A percentile compares a stretch with the other conserved stretches of the same genome.
Conservation (phyloP, 495 filamentous ascomycete species). For the Pseudoneurospora amorphoporcata region DNA sequence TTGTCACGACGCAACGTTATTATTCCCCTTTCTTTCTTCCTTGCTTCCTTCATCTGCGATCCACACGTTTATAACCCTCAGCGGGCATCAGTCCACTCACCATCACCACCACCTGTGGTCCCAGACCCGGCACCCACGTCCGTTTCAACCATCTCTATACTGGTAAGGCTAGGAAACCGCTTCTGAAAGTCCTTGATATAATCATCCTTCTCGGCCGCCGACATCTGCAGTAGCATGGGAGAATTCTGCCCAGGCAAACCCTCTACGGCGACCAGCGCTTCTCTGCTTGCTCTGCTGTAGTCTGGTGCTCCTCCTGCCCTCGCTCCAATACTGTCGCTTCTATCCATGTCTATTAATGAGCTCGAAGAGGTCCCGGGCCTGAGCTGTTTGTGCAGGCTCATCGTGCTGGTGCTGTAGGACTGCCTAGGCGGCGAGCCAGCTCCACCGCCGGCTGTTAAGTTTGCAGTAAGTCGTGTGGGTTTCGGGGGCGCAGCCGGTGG, state of each 20-base stretch:
- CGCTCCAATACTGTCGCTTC: conserved; percentile 1
- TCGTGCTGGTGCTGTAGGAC: neutral
- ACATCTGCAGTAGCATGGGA: conserved; percentile 35
- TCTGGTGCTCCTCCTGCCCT: conserved; percentile 10
- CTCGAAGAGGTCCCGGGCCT: conserved; percentile 4
- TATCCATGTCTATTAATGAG: neutral
- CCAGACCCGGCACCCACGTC: conserved; percentile 27
- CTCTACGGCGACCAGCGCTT: conserved; percentile 30
- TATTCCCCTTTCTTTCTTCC: neutral
- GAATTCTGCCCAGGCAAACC: conserved; percentile 24
- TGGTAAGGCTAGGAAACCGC: conserved; percentile 68
- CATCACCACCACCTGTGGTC: neutral
- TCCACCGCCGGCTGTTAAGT: conserved; percentile 25
- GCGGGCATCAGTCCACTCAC: neutral
- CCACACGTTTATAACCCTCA: neutral
- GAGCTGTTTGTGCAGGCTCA: neutral
- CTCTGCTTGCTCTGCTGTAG: neutral
- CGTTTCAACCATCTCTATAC: conserved; percentile 70
- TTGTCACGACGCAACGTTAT: neutral
- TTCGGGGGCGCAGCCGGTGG: conserved; percentile 41
- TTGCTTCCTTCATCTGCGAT: neutral
- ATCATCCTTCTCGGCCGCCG: conserved; percentile 39
- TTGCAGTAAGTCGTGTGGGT: conserved; percentile 40
- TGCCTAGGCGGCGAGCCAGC: conserved; percentile 27
- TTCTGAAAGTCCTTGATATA: conserved; percentile 60